These are phyloP conservation scores for Ogataea corticis DNA, from an alignment of 805 yeast genomes.

Conservation along the genomic window DNA sequence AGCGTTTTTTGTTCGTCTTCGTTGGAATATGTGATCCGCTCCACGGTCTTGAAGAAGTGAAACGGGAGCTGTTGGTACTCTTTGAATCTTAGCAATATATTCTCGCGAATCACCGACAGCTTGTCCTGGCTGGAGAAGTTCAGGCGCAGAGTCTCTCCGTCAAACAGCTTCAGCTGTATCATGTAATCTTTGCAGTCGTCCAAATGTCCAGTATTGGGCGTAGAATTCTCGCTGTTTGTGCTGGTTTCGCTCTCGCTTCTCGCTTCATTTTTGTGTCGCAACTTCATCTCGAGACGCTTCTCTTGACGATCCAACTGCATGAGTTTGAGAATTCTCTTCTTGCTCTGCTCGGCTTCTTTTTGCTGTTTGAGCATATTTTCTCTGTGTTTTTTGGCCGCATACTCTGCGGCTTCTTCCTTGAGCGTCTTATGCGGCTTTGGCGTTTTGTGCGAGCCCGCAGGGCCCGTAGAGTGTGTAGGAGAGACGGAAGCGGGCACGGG, in stretches of 20 bases:
- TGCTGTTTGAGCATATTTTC: slow-evolving; percentile 40
- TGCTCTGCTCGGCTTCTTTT: slow-evolving; percentile 46
- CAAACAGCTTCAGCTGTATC: slow-evolving; percentile 55
- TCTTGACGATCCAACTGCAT: slow-evolving; percentile 49
- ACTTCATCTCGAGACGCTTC: slow-evolving; percentile 9
- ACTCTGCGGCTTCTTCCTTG: slow-evolving; percentile 43
- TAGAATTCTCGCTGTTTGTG: slow-evolving; percentile 21
- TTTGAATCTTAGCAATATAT: slow-evolving; percentile 50
- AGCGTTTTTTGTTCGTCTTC: slow-evolving; percentile 61
- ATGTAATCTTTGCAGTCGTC: slow-evolving; percentile 45
- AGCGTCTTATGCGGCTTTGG: slow-evolving; percentile 24
- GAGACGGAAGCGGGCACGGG: too few relatives aligned
- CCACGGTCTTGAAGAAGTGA: slow-evolving; percentile 53
- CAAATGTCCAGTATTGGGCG: slow-evolving; percentile 14
- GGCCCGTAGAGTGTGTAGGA: too few relatives aligned
- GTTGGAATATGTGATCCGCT: slow-evolving; percentile 61
- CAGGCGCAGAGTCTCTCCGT: slow-evolving; percentile 59
- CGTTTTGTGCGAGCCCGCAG: background rate
- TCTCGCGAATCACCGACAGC: slow-evolving; percentile 58
- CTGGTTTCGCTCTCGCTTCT: slow-evolving; percentile 1
- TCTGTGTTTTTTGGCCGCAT: slow-evolving; percentile 38
- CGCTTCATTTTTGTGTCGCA: background rate
- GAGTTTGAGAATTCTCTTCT: slow-evolving; percentile 52
- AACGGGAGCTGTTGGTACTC: slow-evolving; percentile 53
- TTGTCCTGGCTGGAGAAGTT: slow-evolving; percentile 48